Conservation (phyloP, 768 basidiomycete species). For the Suillus tomentosus region DNA sequence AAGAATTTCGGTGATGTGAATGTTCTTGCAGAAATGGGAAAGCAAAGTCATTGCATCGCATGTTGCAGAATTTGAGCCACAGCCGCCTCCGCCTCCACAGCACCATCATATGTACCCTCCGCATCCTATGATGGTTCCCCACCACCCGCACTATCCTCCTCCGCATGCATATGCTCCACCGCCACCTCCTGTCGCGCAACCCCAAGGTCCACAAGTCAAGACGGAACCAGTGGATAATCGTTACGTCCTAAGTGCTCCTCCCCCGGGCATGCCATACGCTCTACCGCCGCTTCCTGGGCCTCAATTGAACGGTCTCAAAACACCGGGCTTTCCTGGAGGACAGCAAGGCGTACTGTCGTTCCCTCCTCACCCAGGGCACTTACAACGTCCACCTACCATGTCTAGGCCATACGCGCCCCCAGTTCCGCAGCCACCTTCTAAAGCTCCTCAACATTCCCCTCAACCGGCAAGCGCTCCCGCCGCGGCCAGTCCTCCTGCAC, state of each 20-base stretch:
- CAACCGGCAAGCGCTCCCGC: slow-evolving; percentile 23
- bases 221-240: slow-evolving; percentile 72
- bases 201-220: slow-evolving; percentile 57
- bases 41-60: slow-evolving; percentile 90
- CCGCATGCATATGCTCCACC: slow-evolving; percentile 54
- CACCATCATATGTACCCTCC: slow-evolving; percentile 58
- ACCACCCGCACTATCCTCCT: slow-evolving; percentile 55
- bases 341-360: slow-evolving; percentile 64
- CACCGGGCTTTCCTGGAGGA: slow-evolving; percentile 54
- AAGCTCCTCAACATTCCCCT: slow-evolving; percentile 19
- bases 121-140: slow-evolving; percentile 60
- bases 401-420: slow-evolving; percentile 29
- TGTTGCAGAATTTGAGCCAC: slow-evolving; percentile 89
- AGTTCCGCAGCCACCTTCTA: slow-evolving; percentile 18
- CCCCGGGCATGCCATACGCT: slow-evolving; percentile 48
- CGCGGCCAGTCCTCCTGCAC: slow-evolving; percentile 9
- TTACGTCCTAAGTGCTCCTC: slow-evolving; percentile 56
- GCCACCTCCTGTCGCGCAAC: slow-evolving; percentile 28
- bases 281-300: slow-evolving; percentile 69
- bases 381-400: slow-evolving; percentile 23
- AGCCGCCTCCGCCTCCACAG: slow-evolving; percentile 45
- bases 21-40: slow-evolving; percentile 84
- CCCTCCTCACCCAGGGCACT: slow-evolving; percentile 36
- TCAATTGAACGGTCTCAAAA: slow-evolving; percentile 55
- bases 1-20: slow-evolving; percentile 14